phyloP scores from a whole-genome alignment of 164 flowering plant genomes.

The Chimonanthus salicifolius region DNA sequence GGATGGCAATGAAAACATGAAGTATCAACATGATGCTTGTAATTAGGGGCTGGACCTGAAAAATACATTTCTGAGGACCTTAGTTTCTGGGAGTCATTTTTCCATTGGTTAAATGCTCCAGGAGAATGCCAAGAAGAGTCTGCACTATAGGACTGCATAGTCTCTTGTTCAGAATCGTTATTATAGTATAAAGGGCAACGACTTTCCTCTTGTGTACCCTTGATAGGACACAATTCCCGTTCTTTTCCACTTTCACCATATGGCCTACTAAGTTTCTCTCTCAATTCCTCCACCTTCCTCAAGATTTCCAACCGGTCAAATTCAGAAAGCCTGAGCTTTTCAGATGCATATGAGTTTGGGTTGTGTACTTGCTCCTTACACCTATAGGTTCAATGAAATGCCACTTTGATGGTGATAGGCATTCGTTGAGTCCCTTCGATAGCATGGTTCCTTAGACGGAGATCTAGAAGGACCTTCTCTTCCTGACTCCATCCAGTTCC shows the following conservation, averaged over 20 bases:
- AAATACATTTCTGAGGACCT: constrained; percentile 25
- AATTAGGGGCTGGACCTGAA: constrained; percentile 36
- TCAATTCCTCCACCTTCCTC: constrained; percentile 54
- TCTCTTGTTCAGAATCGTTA: constrained; percentile 16
- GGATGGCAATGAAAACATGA: constrained; percentile 30
- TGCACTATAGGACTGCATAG: constrained; percentile 9
- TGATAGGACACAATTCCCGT: constrained; percentile 19
- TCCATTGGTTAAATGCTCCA: constrained; percentile 22
- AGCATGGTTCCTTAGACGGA: constrained; percentile 20
- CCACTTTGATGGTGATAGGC: constrained; percentile 23
- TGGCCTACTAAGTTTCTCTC: constrained; percentile 39
- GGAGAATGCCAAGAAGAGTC: constrained; percentile 18
- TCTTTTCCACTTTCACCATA: constrained; percentile 14
- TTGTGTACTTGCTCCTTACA: constrained; percentile 17
- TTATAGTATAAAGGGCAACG: constrained; percentile 13
- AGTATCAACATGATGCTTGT: constrained; percentile 25
- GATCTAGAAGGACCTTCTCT: constrained; percentile 16
- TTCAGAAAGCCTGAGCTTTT: constrained; percentile 6
- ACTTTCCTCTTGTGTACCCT: constrained; percentile 19
- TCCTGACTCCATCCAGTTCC: constrained; percentile 25
- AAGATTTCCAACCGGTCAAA: constrained; percentile 24
- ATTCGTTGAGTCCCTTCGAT: constrained; percentile 14
- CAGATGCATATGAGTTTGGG: constrained; percentile 20
- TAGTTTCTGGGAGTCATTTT: constrained; percentile 19
- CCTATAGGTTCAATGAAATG: constrained; percentile 26